Percentiles rank a stretch among this genome's conserved stretches.
phyloP scores from a whole-genome alignment of 2,329 filamentous ascomycete genomes.

The Hypoxylon rubiginosum region DNA sequence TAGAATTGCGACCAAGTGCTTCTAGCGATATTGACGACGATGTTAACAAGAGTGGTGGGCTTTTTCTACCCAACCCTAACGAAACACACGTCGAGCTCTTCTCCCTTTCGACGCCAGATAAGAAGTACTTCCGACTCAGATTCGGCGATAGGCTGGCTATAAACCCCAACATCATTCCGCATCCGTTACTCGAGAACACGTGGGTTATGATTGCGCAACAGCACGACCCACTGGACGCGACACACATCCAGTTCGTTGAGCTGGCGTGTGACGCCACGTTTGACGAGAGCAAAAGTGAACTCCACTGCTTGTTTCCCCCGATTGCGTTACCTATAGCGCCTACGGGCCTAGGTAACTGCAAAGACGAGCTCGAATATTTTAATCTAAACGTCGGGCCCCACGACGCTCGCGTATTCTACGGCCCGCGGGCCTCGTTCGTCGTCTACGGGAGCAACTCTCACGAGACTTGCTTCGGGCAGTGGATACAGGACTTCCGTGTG shows the following conservation, averaged over 20 bases:
- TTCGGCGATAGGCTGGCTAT: slow-evolving; percentile 59
- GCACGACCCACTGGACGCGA: slow-evolving; percentile 47
- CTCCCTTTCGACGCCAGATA: slow-evolving; percentile 61
- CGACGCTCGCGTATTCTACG: slow-evolving; percentile 70
- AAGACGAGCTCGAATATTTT: slow-evolving; percentile 59
- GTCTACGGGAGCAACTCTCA: slow-evolving; percentile 69
- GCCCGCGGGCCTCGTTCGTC: slow-evolving; percentile 63
- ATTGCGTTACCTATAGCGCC: slow-evolving; percentile 61
- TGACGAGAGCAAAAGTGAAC: slow-evolving; percentile 49
- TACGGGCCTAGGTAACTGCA: slow-evolving; percentile 61
- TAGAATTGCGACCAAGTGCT: not conserved
- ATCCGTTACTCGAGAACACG: slow-evolving; percentile 61
- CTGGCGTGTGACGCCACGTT: slow-evolving; percentile 66
- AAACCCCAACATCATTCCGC: slow-evolving; percentile 71
- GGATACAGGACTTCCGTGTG: slow-evolving; percentile 66
- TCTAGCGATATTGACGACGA: not conserved
- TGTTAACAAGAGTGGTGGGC: not conserved
- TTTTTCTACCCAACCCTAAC: slow-evolving; percentile 7
- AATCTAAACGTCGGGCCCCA: slow-evolving; percentile 65
- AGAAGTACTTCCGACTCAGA: slow-evolving; percentile 63
- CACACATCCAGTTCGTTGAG: slow-evolving; percentile 57
- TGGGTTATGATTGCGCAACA: slow-evolving; percentile 67
- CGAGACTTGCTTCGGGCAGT: slow-evolving; percentile 69
- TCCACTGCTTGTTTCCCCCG: slow-evolving; percentile 60
- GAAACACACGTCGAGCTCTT: slow-evolving; percentile 57